Evolutionary conservation across 768 basidiomycete genomes (phyloP).

Genomic region (Melanogaster broomeanus): DNA sequence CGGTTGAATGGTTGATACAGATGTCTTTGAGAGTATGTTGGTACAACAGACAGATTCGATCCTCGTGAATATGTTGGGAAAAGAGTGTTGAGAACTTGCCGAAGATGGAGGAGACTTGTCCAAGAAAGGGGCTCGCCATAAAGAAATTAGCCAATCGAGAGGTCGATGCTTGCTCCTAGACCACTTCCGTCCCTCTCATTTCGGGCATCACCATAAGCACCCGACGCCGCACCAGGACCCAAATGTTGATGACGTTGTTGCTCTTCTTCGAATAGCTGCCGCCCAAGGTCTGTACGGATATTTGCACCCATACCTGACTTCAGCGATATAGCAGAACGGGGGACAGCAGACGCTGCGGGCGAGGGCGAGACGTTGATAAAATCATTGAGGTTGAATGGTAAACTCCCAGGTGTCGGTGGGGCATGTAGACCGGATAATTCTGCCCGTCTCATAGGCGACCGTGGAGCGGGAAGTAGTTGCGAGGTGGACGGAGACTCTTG

Average conservation of each 20-base stretch:
- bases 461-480: conserved; percentile 24
- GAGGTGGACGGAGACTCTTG: conserved; percentile 21
- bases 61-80: conserved; percentile 25
- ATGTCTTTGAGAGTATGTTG: conserved; percentile 27
- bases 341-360: conserved; percentile 42
- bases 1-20: conserved; percentile 35
- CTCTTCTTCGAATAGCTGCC: conserved; percentile 73
- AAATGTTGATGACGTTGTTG: conserved; percentile 46
- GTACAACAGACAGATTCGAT: conserved; percentile 31
- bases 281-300: conserved; percentile 62
- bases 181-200: conserved; percentile 27
- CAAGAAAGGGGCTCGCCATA: conserved; percentile 1
- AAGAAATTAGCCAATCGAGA: conserved; percentile 25
- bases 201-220: conserved; percentile 21
- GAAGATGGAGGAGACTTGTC: conserved; percentile 10
- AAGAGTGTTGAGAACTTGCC: conserved; percentile 17
- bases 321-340: conserved; percentile 32
- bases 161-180: conserved; percentile 33
- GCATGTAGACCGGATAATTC: conserved; percentile 27
- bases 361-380: conserved; percentile 76
- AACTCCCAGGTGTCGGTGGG: conserved; percentile 37
- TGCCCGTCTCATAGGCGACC: conserved; percentile 24
- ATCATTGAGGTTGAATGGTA: conserved; percentile 65
- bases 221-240: conserved; percentile 2
- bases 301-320: conserved; percentile 45